Percentiles rank a stretch among this genome's conserved stretches.
phyloP scores from a whole-genome alignment of 2,329 filamentous ascomycete genomes.

The Fusarium sp. region DNA sequence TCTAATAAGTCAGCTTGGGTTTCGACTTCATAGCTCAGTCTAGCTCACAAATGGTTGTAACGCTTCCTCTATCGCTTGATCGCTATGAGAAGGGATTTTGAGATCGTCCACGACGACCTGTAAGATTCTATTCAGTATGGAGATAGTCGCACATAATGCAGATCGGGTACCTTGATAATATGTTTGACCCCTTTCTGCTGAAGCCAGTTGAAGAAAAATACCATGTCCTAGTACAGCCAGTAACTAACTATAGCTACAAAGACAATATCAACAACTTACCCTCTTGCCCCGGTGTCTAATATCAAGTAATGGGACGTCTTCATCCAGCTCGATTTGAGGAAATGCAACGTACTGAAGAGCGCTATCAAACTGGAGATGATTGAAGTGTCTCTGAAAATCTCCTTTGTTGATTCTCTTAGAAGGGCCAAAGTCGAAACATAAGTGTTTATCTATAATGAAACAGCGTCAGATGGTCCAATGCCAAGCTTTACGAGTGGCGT shows the following conservation, averaged over 20 bases:
- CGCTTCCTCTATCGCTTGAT: slow-evolving; percentile 17
- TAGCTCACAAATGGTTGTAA: slow-evolving; percentile 10
- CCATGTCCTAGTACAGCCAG: slow-evolving; percentile 15
- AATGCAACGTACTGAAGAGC: slow-evolving; percentile 25
- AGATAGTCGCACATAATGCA: too few species aligned
- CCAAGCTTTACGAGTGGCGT: too few species aligned
- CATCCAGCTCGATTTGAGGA: slow-evolving; percentile 9
- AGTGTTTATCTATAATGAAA: not conserved
- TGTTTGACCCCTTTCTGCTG: not conserved
- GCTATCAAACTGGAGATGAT: slow-evolving; percentile 15
- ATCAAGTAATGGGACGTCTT: not conserved
- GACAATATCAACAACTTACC: not conserved
- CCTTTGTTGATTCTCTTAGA: not conserved
- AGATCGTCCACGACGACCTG: slow-evolving; percentile 28
- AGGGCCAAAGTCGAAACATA: slow-evolving; percentile 5
- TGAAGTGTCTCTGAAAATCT: slow-evolving; percentile 8
- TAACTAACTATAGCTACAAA: accelerated
- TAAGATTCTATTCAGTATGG: too few species aligned
- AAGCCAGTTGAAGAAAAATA: slow-evolving; percentile 25
- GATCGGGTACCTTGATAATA: slow-evolving; percentile 15
- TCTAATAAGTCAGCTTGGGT: not conserved
- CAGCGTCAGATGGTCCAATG: too few species aligned
- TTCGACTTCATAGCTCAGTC: accelerated
- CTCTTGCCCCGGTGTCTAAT: slow-evolving; percentile 2
- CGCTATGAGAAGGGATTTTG: slow-evolving; percentile 18